phyloP scores from a whole-genome alignment of 345 rosid genomes.

The Murraya koenigii region DNA sequence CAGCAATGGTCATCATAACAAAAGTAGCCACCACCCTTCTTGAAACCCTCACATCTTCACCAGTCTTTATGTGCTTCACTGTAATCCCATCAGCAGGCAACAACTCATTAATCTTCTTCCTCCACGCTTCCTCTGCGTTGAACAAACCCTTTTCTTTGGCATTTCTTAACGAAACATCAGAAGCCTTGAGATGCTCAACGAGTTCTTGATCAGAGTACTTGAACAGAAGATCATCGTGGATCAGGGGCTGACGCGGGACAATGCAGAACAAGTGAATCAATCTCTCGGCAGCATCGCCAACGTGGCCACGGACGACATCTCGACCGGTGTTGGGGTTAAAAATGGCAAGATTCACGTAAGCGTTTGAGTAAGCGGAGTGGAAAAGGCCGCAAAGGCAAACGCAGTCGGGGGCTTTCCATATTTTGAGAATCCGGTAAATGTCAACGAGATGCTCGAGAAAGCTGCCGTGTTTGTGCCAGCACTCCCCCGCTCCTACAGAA shows the following conservation, averaged over 20 bases:
- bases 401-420: constrained; percentile 76
- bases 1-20: constrained; percentile 82
- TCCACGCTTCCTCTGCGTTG: constrained; percentile 64
- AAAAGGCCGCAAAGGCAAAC: constrained; percentile 93
- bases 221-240: constrained; percentile 82
- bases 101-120: constrained; percentile 62
- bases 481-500: constrained; percentile 95
- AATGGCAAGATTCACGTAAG: constrained; percentile 87
- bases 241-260: constrained; percentile 76
- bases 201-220: constrained; percentile 69
- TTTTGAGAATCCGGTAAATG: constrained; percentile 72
- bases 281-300: constrained; percentile 79
- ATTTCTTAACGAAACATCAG: constrained; percentile 50
- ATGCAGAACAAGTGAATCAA: constrained; percentile 82
- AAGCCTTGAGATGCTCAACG: constrained; percentile 53
- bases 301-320: constrained; percentile 73
- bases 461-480: constrained; percentile 99
- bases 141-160: constrained; percentile 65
- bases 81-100: constrained; percentile 57
- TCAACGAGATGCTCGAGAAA: constrained; percentile 83
- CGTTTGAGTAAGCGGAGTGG: constrained; percentile 94
- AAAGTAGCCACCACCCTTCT: constrained; percentile 72
- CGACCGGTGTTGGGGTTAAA: constrained; percentile 86
- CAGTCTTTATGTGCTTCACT: constrained; percentile 76
- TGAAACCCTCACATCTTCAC: constrained; percentile 59